Evolutionary conservation across 257 asterid genomes (phyloP).

Genomic region (Primulina eburnea): DNA sequence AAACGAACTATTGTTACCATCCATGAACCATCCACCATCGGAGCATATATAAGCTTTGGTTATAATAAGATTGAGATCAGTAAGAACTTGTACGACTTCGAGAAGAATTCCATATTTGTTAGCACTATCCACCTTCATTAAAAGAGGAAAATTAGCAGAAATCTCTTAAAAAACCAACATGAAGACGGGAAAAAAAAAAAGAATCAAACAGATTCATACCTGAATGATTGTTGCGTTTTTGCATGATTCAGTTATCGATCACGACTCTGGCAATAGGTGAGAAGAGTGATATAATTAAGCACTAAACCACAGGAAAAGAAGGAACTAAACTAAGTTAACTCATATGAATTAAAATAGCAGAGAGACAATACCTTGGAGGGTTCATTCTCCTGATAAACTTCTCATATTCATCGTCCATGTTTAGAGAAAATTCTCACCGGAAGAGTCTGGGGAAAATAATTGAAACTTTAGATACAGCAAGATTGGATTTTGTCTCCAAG

Average conservation of each 20-base stretch:
- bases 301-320: neutral
- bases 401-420: constrained; percentile 91
- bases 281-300: constrained; percentile 8
- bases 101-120: constrained; percentile 90
- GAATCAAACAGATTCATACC: constrained; percentile 36
- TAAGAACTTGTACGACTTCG: constrained; percentile 88
- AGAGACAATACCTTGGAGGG: constrained; percentile 65
- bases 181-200: neutral
- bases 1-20: constrained; percentile 48
- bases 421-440: constrained; percentile 50
- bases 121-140: constrained; percentile 87
- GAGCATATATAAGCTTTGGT: constrained; percentile 89
- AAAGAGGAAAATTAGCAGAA: neutral
- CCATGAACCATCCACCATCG: constrained; percentile 99
- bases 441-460: constrained; percentile 42
- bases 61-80: constrained; percentile 82
- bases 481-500: constrained; percentile 21
- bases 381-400: constrained; percentile 88
- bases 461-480: constrained; percentile 26
- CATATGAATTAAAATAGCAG: neutral
- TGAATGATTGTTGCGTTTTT: constrained; percentile 82
- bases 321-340: constrained; percentile 1
- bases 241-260: constrained; percentile 85
- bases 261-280: constrained; percentile 61
- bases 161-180: neutral